Base-by-base conservation (phyloP, 1,284 basidiomycete genomes). In the Meripilus lineatus region DNA sequence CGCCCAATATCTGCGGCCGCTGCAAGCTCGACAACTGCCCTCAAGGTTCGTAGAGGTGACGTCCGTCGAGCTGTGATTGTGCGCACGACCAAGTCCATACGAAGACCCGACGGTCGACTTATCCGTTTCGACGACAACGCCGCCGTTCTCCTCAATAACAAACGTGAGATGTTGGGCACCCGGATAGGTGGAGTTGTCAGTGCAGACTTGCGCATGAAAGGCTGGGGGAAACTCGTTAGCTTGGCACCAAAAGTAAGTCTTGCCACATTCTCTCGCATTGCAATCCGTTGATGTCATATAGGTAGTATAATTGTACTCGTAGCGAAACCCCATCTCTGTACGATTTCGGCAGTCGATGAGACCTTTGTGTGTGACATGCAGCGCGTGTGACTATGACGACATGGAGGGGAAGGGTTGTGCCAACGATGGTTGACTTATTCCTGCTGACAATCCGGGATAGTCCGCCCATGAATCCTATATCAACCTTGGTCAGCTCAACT, bases 101-200 rank as follows among this genome's bases (percentile, higher is more conserved):
- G 80, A 33, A 71, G 92, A 58, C 86, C 92, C n/a, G 93, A 96
- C 64, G 93, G 93, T 4, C 77, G 89, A 11, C 74, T 80, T 52
- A 74, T 94, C 57, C 79, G 91, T 40, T 99, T 99, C 67, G 96
- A 99, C 68, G 96, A 99, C 74, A 98, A 98, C 61, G 96, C 96
- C 0, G 94, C 86, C 25, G 93, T 99, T 1, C 70, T 99, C 23
- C 67, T 99, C 49, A 99, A 99, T 68, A 92, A 92, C 72, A 98
- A 97, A 71, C 82, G 87, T 55, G 95, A 99, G 68, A 93, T 98
- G 84, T 64, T 98, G 49, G 95, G 93, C 6, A 96, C 94, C 46
- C 81, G 95, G 57, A 92, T 99, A 51, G 89, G 88, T 58, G 93
- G 95, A 1, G 85, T 95, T 32, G 94, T 98, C 15, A 93, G 89